A percentile compares a stretch with the other conserved stretches of the same genome.
phyloP scores from a whole-genome alignment of 441 rosid genomes.

The Manihot esculenta region DNA sequence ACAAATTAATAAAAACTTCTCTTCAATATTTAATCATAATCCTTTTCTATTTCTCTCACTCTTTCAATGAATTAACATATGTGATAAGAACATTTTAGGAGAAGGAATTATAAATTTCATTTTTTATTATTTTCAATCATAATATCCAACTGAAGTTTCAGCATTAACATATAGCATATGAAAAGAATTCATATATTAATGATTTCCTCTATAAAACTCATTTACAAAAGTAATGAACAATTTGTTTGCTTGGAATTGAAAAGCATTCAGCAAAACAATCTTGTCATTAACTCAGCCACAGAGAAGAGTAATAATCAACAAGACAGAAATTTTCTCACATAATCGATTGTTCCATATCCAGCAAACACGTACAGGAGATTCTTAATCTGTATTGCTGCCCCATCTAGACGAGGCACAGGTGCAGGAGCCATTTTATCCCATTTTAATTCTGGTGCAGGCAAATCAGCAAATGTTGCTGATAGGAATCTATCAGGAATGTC shows the following conservation, averaged over 20 bases:
- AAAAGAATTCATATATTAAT: neutral
- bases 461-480: slow-evolving; percentile 91
- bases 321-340: slow-evolving; percentile 37
- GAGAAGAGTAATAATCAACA: neutral
- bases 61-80: neutral
- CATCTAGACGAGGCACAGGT: slow-evolving; percentile 92
- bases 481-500: slow-evolving; percentile 50
- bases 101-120: neutral
- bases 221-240: neutral
- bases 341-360: slow-evolving; percentile 79
- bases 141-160: neutral
- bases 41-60: neutral
- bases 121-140: neutral
- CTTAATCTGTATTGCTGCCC: slow-evolving; percentile 84
- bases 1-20: neutral
- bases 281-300: slow-evolving; percentile 1
- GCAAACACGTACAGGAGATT: slow-evolving; percentile 81
- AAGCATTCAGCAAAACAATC: neutral
- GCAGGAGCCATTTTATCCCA: slow-evolving; percentile 91
- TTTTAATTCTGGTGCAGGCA: slow-evolving; percentile 66
- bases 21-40: neutral
- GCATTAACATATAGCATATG: neutral
- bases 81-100: neutral
- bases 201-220: neutral
- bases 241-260: neutral